Conservation (phyloP, 2,329 filamentous ascomycete genomes). For the Chaetomiaceae sp. region DNA sequence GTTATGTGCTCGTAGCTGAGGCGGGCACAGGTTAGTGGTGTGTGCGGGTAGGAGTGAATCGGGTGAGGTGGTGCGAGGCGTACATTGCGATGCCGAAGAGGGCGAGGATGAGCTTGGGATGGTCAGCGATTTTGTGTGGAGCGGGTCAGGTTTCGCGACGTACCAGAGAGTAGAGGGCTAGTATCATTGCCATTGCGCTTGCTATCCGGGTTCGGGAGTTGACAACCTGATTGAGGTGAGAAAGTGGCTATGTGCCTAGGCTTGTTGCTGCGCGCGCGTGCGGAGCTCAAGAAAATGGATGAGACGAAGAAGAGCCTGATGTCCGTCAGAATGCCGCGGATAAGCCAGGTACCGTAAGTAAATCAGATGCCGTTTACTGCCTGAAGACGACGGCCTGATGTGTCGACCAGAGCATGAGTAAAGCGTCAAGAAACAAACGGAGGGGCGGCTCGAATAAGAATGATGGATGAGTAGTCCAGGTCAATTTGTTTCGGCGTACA, state of each 20-base stretch:
- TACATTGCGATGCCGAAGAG: constrained; percentile 25
- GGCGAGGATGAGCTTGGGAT: constrained; percentile 19
- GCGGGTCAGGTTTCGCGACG: background rate
- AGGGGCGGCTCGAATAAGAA: too few relatives aligned
- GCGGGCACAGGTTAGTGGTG: background rate
- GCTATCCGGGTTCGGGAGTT: background rate
- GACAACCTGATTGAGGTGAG: background rate
- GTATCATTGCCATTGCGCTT: background rate
- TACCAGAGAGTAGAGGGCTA: constrained; percentile 2
- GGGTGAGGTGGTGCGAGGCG: constrained; percentile 31
- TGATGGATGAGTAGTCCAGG: too few relatives aligned
- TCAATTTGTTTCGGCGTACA: too few relatives aligned
- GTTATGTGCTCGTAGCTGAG: constrained; percentile 36
- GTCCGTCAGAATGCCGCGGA: too few relatives aligned
- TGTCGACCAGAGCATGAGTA: too few relatives aligned
- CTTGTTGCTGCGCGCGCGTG: too few relatives aligned
- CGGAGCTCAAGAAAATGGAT: too few relatives aligned
- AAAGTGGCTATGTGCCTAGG: too few relatives aligned
- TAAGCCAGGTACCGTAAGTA: background rate
- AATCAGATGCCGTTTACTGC: too few relatives aligned
- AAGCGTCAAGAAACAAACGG: too few relatives aligned
- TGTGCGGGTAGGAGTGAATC: constrained; percentile 4
- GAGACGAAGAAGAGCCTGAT: too few relatives aligned
- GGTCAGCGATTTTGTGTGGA: background rate
- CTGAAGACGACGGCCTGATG: too few relatives aligned